Evolutionary conservation across 2,329 filamentous ascomycete species (phyloP), one percentile per base, ranked within the genome.

Genomic region (Colletotrichum melonis): DNA sequence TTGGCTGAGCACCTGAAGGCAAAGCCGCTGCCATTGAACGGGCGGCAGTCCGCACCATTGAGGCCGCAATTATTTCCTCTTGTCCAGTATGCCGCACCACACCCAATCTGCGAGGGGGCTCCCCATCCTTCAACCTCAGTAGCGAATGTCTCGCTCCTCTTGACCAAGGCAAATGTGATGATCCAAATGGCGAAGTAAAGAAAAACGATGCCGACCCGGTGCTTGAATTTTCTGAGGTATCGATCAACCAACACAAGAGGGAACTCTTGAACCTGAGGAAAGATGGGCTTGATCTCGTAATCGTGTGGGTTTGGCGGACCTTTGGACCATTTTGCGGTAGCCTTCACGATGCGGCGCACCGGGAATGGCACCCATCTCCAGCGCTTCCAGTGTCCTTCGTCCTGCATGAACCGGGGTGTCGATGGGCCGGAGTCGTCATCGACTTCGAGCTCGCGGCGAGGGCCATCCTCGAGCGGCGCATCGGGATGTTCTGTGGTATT

Each of bases 1-100:
- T 91, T 92, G 19, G 91, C 93, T 1, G 93, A 91, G 78, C 94
- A 97, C 67, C 92, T 88, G 79, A 97, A 97, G 0, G 93, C 87
- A 77, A 95, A 91, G 0, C 90, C 90, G 69, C 86, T 89, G 75
- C 91, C 92, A 71, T 88, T 89, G 78, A 97, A 97, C 0, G 94
- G 94, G 9, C 93, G 90, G 78, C 94, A 97, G 64, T 90, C 86
- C 73, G 91, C 90, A 7, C 94, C 94, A 76, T 96, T 91, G 16
- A 96, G 78, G 0, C 93, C 94, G 80, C 94, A 97, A 14, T 84
- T 84, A 78, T 95, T 95, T 42, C 91, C 92, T 49, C 90, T 80
- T 9, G 85, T 87, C 93, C 94, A 97, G 79, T 93, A 94, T 16
- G 91, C 88, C 67, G 89, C 87, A 14, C 88, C 89, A 80, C 94